Conservation (phyloP, 2,329 filamentous ascomycete species). For the Parastagonospora avenae region DNA sequence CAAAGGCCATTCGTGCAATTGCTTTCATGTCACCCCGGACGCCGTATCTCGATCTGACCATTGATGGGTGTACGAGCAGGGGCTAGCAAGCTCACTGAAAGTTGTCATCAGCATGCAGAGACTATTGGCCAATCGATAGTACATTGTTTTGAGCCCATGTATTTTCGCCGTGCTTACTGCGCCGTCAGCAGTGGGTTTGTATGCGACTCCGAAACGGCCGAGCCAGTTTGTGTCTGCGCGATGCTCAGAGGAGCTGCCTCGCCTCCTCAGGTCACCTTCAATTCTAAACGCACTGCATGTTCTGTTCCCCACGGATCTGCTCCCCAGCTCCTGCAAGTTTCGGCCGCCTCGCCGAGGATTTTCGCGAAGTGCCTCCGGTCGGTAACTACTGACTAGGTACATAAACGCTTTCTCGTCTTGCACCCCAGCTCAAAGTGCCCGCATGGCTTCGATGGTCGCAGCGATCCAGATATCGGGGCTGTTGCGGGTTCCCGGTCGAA, state of each 20-base stretch:
- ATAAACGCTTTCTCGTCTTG: no score
- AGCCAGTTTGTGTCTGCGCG: neutral
- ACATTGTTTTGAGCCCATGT: neutral
- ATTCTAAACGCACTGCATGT: neutral
- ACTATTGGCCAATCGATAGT: neutral
- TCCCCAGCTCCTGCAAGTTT: neutral
- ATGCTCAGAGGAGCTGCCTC: neutral
- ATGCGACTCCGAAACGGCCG: neutral
- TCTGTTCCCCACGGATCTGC: neutral
- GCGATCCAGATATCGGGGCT: no score
- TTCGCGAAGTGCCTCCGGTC: constrained; percentile 1
- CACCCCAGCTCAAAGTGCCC: no score
- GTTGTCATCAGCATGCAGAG: neutral
- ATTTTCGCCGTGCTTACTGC: constrained; percentile 4
- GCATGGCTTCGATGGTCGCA: no score
- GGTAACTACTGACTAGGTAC: no score
- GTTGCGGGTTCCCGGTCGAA: no score
- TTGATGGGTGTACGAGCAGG: neutral
- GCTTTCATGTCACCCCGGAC: neutral
- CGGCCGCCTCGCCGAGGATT: neutral
- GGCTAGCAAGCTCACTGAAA: neutral
- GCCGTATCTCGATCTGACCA: neutral
- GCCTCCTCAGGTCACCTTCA: neutral
- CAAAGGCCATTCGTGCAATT: constrained; percentile 8
- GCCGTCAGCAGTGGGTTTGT: constrained; percentile 5